A percentile compares a stretch with the other conserved stretches of the same genome.
Conservation (phyloP, 371 early-diverging fungal genomes). For the Mortierella sp. region DNA sequence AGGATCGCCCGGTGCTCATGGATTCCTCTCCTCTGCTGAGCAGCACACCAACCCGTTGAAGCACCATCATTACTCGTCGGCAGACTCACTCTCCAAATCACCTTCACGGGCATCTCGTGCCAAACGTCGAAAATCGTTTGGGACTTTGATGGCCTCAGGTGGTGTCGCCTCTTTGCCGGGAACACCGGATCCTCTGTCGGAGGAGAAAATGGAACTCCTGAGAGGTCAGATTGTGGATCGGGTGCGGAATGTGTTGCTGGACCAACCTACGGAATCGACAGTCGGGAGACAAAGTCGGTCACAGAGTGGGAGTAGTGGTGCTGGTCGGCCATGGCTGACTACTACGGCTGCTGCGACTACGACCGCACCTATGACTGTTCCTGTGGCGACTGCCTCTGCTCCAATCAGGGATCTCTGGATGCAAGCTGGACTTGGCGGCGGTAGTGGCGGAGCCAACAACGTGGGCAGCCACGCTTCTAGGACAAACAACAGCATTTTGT, state of each 20-base stretch:
- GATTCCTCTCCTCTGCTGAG: neutral
- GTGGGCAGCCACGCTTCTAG: neutral
- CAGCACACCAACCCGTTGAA: slow-evolving; percentile 5
- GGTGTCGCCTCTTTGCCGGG: slow-evolving; percentile 19
- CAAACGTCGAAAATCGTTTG: slow-evolving; percentile 48
- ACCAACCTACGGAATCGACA: slow-evolving; percentile 4
- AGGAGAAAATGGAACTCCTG: slow-evolving; percentile 49
- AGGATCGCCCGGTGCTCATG: slow-evolving; percentile 31
- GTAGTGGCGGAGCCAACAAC: neutral
- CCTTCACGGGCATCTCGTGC: slow-evolving; percentile 34
- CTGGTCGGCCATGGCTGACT: neutral
- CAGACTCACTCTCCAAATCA: slow-evolving; percentile 27
- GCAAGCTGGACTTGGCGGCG: slow-evolving; percentile 29
- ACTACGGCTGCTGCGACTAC: neutral
- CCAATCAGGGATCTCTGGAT: slow-evolving; percentile 38
- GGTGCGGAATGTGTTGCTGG: slow-evolving; percentile 40
- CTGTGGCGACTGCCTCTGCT: neutral
- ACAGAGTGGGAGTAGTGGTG: neutral
- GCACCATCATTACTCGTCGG: slow-evolving; percentile 37
- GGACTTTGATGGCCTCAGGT: slow-evolving; percentile 35
- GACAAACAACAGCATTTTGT: neutral
- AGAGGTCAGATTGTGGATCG: slow-evolving; percentile 45
- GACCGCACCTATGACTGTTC: neutral
- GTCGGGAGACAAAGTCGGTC: neutral
- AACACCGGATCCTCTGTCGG: slow-evolving; percentile 28